Evolutionary conservation across 331 rosid genomes (phyloP).

Genomic region (Phaseolus coccineus): DNA sequence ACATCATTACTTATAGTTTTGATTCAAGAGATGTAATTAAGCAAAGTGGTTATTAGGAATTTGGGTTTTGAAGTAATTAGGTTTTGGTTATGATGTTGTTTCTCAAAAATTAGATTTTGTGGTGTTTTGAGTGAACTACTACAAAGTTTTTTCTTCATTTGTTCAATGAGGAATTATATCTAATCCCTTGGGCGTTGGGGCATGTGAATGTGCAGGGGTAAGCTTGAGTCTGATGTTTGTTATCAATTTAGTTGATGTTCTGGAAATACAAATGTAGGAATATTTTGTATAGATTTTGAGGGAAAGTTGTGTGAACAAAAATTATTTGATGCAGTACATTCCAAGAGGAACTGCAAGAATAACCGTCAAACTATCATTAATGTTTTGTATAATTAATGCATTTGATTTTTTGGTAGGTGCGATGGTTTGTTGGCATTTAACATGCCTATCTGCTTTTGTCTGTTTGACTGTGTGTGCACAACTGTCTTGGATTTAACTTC

Average conservation of each 20-base stretch:
- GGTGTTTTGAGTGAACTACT: constrained; percentile 16
- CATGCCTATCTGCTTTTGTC: not conserved
- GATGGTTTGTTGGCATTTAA: constrained; percentile 26
- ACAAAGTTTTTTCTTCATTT: constrained; percentile 12
- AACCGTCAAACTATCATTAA: not conserved
- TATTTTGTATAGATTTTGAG: constrained; percentile 25
- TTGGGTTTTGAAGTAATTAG: constrained; percentile 12
- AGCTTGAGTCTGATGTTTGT: constrained; percentile 28
- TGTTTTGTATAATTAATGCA: constrained; percentile 13
- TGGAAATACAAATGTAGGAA: not conserved
- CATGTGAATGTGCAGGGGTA: not conserved
- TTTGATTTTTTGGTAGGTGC: constrained; percentile 1
- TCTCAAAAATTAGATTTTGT: constrained; percentile 20
- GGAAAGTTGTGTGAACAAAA: constrained; percentile 8
- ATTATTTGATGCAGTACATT: constrained; percentile 24
- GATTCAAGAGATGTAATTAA: constrained; percentile 73
- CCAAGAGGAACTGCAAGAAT: constrained; percentile 29
- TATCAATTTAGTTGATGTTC: constrained; percentile 35
- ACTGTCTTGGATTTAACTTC: constrained; percentile 11
- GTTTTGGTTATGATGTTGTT: constrained; percentile 26
- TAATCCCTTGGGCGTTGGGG: not conserved
- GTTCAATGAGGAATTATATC: constrained; percentile 30
- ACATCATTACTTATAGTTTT: constrained; percentile 41
- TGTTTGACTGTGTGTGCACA: constrained; percentile 20
- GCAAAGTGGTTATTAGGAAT: constrained; percentile 45